Conservation (phyloP, 1,139 yeast species). For the Diutina rugosa region DNA sequence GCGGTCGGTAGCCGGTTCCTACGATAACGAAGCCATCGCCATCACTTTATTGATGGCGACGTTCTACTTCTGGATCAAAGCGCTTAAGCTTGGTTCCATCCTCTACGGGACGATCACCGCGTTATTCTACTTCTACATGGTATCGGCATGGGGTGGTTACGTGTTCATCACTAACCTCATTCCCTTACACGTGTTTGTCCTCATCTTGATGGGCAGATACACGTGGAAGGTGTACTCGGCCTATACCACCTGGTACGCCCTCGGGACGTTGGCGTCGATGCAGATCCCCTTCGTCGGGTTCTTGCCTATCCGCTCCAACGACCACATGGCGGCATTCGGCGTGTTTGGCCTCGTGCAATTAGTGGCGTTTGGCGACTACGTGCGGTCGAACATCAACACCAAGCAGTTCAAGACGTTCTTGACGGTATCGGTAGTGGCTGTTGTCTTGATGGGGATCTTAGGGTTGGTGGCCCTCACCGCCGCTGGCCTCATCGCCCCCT, state of each 20-base stretch:
- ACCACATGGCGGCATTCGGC: slow-evolving; percentile 97
- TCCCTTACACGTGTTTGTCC: slow-evolving; percentile 87
- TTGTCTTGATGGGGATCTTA: slow-evolving; percentile 49
- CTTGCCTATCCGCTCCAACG: slow-evolving; percentile 91
- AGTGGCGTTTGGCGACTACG: slow-evolving; percentile 75
- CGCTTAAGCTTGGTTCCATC: slow-evolving; percentile 82
- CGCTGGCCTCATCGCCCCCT: slow-evolving; percentile 92
- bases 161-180: slow-evolving; percentile 96
- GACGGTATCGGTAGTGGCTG: slow-evolving; percentile 40
- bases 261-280: slow-evolving; percentile 96
- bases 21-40: slow-evolving; percentile 98
- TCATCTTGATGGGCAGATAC: slow-evolving; percentile 91
- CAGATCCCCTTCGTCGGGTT: slow-evolving; percentile 98
- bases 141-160: slow-evolving; percentile 99
- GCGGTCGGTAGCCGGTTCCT: slow-evolving; percentile 96
- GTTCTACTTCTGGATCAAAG: slow-evolving; percentile 90
- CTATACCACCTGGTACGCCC: slow-evolving; percentile 91
- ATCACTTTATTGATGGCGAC: slow-evolving; percentile 92
- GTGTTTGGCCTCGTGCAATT: slow-evolving; percentile 92
- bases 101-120: slow-evolving; percentile 80
- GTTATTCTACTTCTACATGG: slow-evolving; percentile 92
- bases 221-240: slow-evolving; percentile 74
- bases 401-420: slow-evolving; percentile 67
- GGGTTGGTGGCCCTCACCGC: slow-evolving; percentile 75
- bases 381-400: slow-evolving; percentile 61